Base-by-base conservation (phyloP, 331 rosid genomes). In the Cydonia oblonga region DNA sequence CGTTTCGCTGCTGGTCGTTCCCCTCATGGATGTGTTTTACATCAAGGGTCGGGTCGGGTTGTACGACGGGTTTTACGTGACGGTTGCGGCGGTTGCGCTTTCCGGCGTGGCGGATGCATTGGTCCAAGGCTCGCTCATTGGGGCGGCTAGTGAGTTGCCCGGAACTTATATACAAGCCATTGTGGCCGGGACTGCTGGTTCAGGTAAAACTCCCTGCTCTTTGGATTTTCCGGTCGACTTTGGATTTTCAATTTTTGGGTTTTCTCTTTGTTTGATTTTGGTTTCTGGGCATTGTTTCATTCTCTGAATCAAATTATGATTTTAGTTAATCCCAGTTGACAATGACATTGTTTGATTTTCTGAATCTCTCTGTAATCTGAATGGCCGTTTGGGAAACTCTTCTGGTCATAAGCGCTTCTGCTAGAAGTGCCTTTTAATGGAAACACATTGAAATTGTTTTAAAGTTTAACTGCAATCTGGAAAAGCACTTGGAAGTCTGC, bases 111-210 rank as follows among this genome's bases (percentile, higher is more conserved):
- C 90, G 6, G 98, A 91, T 73, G 97, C 87, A 1, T 16, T 91
- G 28, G 97, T 93, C 4, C 98, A 90, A 73, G 90, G 95, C 10
- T 91, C 95, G 16, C 79, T 91, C 64, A 70, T 93, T 66, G 98
- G 98, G 26, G 72, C 91, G 24, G 98, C 95, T 2, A 96, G 98
- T 12, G 92, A 91, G 82, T 68, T 93, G 74, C 98, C 98, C 3
- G 89, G 81, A 75, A 85, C 91, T 49, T 93, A 91, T 19, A 93
- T 84, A 89, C 98, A 93, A 74, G 96, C 98, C 54, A 81, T 87
- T 35, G 46, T 93, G 1, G 98, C 97, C 19, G 98, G 97, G 35
- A 93, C 98, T 32, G 98, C 92, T 16, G 96, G 77, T 67, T 93
- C 98, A 46, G 98, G 98, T 90, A 68, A 49, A 49, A 51, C 35